Percentiles rank a stretch among this genome's conserved stretches.
Evolutionary conservation across 805 yeast species (phyloP).

Genomic region (Cyberlindnera mississippiensis): DNA sequence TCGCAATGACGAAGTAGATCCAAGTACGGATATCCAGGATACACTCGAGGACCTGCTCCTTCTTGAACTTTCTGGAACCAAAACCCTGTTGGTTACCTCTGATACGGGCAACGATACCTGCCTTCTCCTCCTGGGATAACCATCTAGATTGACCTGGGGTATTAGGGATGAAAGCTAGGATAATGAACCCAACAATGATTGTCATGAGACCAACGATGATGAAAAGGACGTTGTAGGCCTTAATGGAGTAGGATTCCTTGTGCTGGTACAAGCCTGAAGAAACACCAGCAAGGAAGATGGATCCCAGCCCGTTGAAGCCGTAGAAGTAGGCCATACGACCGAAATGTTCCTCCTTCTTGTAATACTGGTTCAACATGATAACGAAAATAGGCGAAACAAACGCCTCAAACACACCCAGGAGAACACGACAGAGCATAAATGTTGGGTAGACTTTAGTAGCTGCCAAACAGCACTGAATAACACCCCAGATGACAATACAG

Average conservation of each 20-base stretch:
- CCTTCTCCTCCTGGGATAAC: conserved; percentile 37
- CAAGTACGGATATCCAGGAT: conserved; percentile 37
- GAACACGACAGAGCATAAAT: conserved; percentile 40
- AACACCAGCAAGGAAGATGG: conserved; percentile 41
- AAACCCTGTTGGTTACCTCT: conserved; percentile 42
- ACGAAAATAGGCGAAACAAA: conserved; percentile 30
- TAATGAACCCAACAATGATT: conserved; percentile 38
- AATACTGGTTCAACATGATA: conserved; percentile 20
- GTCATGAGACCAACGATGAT: conserved; percentile 53
- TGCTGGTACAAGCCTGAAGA: conserved; percentile 36
- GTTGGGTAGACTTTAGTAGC: conserved; percentile 43
- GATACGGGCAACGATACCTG: conserved; percentile 39
- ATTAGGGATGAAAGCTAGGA: conserved; percentile 44
- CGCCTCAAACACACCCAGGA: conserved; percentile 50
- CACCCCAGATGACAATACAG: conserved; percentile 45
- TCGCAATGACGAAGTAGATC: conserved; percentile 32
- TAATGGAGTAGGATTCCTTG: conserved; percentile 32
- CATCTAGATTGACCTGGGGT: conserved; percentile 40
- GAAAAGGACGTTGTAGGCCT: conserved; percentile 51
- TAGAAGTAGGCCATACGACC: conserved; percentile 31
- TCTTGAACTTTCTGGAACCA: conserved; percentile 37
- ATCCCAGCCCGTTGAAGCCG: conserved; percentile 32
- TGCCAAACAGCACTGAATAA: conserved; percentile 35
- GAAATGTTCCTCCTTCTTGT: conserved; percentile 29
- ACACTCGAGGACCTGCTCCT: conserved; percentile 29